Percentiles rank a stretch among this genome's conserved stretches.
These are phyloP conservation scores for Amaranthus tricolor DNA, from an alignment of 179 eudicot genomes.

Conservation along the genomic window DNA sequence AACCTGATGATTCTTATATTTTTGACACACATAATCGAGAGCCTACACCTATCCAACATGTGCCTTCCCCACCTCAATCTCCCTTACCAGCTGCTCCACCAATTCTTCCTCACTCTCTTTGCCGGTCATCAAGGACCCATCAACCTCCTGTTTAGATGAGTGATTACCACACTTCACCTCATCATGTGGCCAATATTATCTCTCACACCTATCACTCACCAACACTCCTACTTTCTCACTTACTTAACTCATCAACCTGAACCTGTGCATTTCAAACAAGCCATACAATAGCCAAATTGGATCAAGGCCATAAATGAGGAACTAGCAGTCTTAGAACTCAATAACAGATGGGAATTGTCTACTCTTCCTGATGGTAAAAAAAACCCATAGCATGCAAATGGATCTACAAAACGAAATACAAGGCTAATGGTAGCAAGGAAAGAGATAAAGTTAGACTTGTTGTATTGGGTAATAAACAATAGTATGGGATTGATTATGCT, in stretches of 20 bases:
- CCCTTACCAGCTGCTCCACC: too few relatives aligned
- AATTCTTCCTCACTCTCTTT: too few relatives aligned
- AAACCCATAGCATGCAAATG: not conserved
- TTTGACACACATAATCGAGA: not conserved
- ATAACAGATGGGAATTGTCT: not conserved
- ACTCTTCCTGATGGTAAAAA: not conserved
- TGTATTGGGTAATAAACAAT: not conserved
- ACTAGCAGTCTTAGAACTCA: not conserved
- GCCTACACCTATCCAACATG: not conserved
- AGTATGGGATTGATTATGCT: not conserved
- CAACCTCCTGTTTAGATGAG: too few relatives aligned
- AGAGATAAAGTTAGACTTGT: not conserved
- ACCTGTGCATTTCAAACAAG: not conserved
- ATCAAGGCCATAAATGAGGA: not conserved
- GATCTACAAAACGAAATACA: not conserved
- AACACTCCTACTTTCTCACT: not conserved
- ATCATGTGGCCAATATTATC: too few relatives aligned
- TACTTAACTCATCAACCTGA: not conserved
- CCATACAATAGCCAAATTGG: not conserved
- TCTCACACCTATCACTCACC: not conserved
- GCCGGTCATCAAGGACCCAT: too few relatives aligned
- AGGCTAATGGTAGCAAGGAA: not conserved
- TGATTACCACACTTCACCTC: too few relatives aligned
- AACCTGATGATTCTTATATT: not conserved
- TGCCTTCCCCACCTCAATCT: too few relatives aligned